Evolutionary conservation across 2,329 filamentous ascomycete genomes (phyloP).

Genomic region (Penicillium corylophilum): DNA sequence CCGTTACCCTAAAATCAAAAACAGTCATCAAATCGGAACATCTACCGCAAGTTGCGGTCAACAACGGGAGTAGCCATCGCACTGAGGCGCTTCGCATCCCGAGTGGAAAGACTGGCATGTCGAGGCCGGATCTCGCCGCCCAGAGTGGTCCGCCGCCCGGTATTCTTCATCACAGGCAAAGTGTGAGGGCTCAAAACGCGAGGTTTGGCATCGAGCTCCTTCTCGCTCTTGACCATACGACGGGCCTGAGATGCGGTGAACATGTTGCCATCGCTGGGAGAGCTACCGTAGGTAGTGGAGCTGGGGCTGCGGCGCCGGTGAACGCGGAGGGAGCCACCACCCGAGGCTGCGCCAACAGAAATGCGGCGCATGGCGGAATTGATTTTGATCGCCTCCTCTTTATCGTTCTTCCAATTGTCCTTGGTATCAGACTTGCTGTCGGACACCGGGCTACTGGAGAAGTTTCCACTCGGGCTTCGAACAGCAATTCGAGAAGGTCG

Average conservation of each 20-base stretch:
- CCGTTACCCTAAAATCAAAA: slow-evolving; percentile 7
- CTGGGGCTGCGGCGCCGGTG: slow-evolving; percentile 59
- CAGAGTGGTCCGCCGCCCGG: slow-evolving; percentile 43
- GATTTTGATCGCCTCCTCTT: slow-evolving; percentile 55
- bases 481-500: slow-evolving; percentile 40
- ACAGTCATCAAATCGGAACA: slow-evolving; percentile 1
- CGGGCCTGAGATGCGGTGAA: slow-evolving; percentile 67
- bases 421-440: slow-evolving; percentile 52
- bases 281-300: slow-evolving; percentile 48
- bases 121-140: slow-evolving; percentile 42
- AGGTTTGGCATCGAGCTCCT: slow-evolving; percentile 54
- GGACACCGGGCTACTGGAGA: slow-evolving; percentile 38
- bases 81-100: slow-evolving; percentile 42
- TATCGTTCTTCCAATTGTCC: slow-evolving; percentile 47
- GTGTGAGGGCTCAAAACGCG: slow-evolving; percentile 63
- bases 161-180: slow-evolving; percentile 58
- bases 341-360: slow-evolving; percentile 42
- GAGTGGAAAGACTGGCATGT: slow-evolving; percentile 38
- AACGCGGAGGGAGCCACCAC: slow-evolving; percentile 42
- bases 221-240: slow-evolving; percentile 64
- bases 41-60: slow-evolving; percentile 27
- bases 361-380: slow-evolving; percentile 58
- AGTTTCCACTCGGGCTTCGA: slow-evolving; percentile 40
- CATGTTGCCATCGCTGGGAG: slow-evolving; percentile 58
- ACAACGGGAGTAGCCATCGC: slow-evolving; percentile 36